Percentiles rank a stretch among this genome's conserved stretches.
phyloP scores from a whole-genome alignment of 306 rosid species.

The Arachis stenosperma region DNA sequence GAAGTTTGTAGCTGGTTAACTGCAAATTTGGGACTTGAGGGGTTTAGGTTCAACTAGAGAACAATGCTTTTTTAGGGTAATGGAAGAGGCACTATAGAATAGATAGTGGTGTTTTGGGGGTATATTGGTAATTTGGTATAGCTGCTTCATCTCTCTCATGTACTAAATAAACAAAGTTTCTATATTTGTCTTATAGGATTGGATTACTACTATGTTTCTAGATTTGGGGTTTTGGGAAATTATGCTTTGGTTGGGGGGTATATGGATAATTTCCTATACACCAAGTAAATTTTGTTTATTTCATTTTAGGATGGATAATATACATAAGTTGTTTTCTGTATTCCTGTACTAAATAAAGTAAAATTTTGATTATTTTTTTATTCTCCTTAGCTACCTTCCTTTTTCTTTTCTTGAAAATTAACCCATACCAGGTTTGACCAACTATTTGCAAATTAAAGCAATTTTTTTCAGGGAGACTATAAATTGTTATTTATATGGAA shows the following conservation, averaged over 20 bases:
- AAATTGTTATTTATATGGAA: too few species aligned
- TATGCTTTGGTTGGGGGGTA: conserved; percentile 37
- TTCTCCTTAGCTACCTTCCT: too few species aligned
- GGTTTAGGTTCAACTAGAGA: conserved; percentile 58
- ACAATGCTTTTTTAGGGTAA: conserved; percentile 39
- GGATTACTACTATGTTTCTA: conserved; percentile 24
- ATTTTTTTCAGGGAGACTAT: too few species aligned
- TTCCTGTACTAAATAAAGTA: conserved; percentile 39
- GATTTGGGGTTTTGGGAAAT: conserved; percentile 38
- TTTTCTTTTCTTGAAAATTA: too few species aligned
- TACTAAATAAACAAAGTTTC: conserved; percentile 42
- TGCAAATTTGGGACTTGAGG: conserved; percentile 70
- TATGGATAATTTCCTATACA: conserved; percentile 36
- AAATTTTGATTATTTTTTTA: background rate
- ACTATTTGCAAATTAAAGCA: too few species aligned
- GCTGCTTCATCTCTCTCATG: conserved; percentile 44
- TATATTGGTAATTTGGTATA: conserved; percentile 40
- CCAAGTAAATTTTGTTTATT: conserved; percentile 50
- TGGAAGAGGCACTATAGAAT: conserved; percentile 51
- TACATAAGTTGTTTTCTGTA: conserved; percentile 36
- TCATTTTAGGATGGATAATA: conserved; percentile 22
- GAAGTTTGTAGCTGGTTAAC: conserved; percentile 88
- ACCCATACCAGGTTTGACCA: too few species aligned
- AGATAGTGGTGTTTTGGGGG: conserved; percentile 51
- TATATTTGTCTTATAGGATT: background rate